Percentiles rank a stretch among this genome's conserved stretches.
phyloP scores from a whole-genome alignment of 495 filamentous ascomycete species.

The Aspergillus homomorphus region DNA sequence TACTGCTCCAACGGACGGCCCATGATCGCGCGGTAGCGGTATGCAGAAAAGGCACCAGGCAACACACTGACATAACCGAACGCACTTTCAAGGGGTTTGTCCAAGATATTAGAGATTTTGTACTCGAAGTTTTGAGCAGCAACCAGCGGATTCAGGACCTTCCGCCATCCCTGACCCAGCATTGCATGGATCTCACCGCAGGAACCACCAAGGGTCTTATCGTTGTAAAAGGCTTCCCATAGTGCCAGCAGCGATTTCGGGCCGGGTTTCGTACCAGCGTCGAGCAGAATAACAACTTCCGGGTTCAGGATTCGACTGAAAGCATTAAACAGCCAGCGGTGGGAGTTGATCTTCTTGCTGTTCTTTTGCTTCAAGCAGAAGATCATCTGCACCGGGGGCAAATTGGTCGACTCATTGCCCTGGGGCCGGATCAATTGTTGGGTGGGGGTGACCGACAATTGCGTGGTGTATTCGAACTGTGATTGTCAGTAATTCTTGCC shows the following conservation, averaged over 20 bases:
- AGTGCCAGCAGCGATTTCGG: constrained; percentile 85
- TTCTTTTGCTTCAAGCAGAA: constrained; percentile 99
- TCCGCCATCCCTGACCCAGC: constrained; percentile 85
- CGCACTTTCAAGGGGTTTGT: constrained; percentile 94
- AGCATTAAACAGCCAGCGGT: constrained; percentile 96
- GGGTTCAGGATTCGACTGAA: constrained; percentile 96
- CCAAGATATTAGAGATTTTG: constrained; percentile 97
- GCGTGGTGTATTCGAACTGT: constrained; percentile 96
- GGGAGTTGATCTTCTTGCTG: constrained; percentile 99
- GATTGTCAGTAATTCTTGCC: constrained; percentile 1
- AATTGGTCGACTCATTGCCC: constrained; percentile 74
- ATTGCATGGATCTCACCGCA: constrained; percentile 99
- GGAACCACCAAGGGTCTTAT: constrained; percentile 94
- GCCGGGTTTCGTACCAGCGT: constrained; percentile 94
- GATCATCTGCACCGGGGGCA: constrained; percentile 96
- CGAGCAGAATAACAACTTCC: constrained; percentile 92
- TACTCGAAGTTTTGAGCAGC: constrained; percentile 99
- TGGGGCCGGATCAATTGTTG: constrained; percentile 93
- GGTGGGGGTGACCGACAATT: constrained; percentile 91
- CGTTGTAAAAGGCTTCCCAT: constrained; percentile 99
- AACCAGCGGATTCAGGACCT: constrained; percentile 89
- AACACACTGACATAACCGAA: constrained; percentile 97
- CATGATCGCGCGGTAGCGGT: constrained; percentile 96
- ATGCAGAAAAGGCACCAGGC: constrained; percentile 97
- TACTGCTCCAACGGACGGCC: constrained; percentile 95